Base-by-base conservation (phyloP, 129 eudicot genomes). In the Flaveria sonorensis region DNA sequence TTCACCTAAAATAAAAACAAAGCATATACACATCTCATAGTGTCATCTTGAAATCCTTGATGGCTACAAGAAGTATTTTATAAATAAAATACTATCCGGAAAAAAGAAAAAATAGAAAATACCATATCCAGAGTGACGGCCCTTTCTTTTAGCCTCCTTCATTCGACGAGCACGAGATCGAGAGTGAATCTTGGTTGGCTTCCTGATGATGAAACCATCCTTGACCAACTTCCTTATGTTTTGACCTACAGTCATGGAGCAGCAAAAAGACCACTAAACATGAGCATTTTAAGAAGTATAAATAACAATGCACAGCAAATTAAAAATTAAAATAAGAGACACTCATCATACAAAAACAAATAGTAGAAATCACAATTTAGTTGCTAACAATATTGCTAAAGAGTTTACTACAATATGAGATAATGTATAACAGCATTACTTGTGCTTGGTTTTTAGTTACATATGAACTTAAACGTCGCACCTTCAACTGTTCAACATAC, bases 151-250 rank as follows among this genome's bases (percentile, higher is more conserved):
- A 3, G 85, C 85, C 72, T 68, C 85, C 42, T 59, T 68, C 85
- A 81, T 69, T 16, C 81, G 71, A 10, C 85, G 72, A 21, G 85
- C 85, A 68, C 85, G 81, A 7, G 85, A 81, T 60, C 85, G 73
- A 5, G 85, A 81, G 77, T 81, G 85, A 39, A 81, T 81, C 81
- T 81, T 81, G 16, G 85, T 76, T 57, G 85, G 81, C 77, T 81
- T 81, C 81, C 81, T 68, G 81, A 81, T 81, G 85, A 86, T 80
- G 50, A 86, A 83, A 36, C 87, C 90, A 81, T 86, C 89, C 76
- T 86, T 86, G 50, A 81, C 81, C 59, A 81, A 70, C 72, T 81
- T 81, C 76, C 81, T 69, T 42, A 81, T 75, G 77, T 76, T 81
- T 70, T 81, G 85, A 13, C 84, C 84, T 80, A 62, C 74, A 80